Conservation (phyloP, 352 stramenopile genomes). For the Pythium rhizo-oryzae region DNA sequence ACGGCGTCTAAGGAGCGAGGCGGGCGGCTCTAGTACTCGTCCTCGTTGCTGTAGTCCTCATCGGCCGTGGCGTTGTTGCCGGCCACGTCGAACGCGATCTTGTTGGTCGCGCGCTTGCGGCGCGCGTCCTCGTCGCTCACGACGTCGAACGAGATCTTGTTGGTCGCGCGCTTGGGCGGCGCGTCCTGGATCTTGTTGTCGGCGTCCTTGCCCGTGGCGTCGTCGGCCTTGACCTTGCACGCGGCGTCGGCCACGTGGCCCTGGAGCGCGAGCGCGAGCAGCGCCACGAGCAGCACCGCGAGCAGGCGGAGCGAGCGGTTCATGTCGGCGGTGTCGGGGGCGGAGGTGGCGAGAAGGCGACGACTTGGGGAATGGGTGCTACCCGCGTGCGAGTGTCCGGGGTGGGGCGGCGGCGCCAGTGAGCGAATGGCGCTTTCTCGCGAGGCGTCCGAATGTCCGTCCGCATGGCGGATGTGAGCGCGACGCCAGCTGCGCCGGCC, state of each 20-base stretch:
- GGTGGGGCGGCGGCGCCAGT: neutral
- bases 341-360: constrained; percentile 1
- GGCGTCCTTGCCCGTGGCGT: constrained; percentile 18
- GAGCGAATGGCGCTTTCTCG: neutral
- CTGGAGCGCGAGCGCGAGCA: constrained; percentile 27
- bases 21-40: neutral
- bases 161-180: constrained; percentile 33
- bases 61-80: constrained; percentile 1
- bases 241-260: constrained; percentile 25
- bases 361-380: constrained; percentile 18
- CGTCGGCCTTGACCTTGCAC: constrained; percentile 39
- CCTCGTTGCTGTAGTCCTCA: constrained; percentile 12
- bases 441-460: constrained; percentile 12
- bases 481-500: constrained; percentile 10
- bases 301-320: constrained; percentile 34
- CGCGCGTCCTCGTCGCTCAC: constrained; percentile 1
- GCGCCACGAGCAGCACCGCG: constrained; percentile 18
- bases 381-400: neutral
- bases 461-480: constrained; percentile 4
- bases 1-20: neutral
- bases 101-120: constrained; percentile 15
- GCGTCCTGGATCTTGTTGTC: constrained; percentile 42
- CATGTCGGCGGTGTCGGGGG: constrained; percentile 13
- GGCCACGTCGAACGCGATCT: constrained; percentile 25
- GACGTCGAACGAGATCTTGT: constrained; percentile 31